Percentiles rank a stretch among this genome's conserved stretches.
Conservation (phyloP, 2,329 filamentous ascomycete genomes). For the Hysterium pulicare region DNA sequence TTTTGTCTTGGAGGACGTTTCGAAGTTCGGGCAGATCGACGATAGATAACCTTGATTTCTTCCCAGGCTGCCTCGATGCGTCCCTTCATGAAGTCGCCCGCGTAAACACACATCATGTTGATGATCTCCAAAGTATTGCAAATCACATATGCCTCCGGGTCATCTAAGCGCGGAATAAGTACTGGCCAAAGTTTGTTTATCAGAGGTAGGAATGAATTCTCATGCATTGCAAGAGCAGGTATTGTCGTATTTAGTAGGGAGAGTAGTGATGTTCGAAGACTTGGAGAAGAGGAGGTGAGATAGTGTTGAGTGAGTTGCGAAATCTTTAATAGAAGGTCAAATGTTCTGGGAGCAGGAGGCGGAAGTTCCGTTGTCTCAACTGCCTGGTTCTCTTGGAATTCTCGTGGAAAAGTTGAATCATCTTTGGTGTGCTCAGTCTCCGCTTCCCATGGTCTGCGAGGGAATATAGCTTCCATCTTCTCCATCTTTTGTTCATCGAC, state of each 20-base stretch:
- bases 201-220: conserved; percentile 81
- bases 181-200: conserved; percentile 91
- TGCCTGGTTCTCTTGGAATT: conserved; percentile 17
- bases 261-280: conserved; percentile 74
- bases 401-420: conserved; percentile 29
- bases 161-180: conserved; percentile 64
- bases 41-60: conserved; percentile 40
- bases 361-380: conserved; percentile 44
- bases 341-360: conserved; percentile 70
- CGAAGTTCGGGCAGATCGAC: conserved; percentile 10
- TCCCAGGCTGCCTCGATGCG: conserved; percentile 73
- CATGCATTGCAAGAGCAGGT: conserved; percentile 68
- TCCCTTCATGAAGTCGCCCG: conserved; percentile 76
- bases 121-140: conserved; percentile 69
- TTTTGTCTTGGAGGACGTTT: neutral
- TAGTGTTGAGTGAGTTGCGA: conserved; percentile 84
- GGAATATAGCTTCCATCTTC: conserved; percentile 18
- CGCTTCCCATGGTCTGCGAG: conserved; percentile 29
- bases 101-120: conserved; percentile 63
- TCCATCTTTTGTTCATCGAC: conserved; percentile 23
- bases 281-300: conserved; percentile 77
- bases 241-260: conserved; percentile 71
- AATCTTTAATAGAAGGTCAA: conserved; percentile 77
- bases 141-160: conserved; percentile 65
- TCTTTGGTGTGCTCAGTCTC: conserved; percentile 31